Conservation (phyloP, 805 yeast genomes). For the Candida loeiensis region DNA sequence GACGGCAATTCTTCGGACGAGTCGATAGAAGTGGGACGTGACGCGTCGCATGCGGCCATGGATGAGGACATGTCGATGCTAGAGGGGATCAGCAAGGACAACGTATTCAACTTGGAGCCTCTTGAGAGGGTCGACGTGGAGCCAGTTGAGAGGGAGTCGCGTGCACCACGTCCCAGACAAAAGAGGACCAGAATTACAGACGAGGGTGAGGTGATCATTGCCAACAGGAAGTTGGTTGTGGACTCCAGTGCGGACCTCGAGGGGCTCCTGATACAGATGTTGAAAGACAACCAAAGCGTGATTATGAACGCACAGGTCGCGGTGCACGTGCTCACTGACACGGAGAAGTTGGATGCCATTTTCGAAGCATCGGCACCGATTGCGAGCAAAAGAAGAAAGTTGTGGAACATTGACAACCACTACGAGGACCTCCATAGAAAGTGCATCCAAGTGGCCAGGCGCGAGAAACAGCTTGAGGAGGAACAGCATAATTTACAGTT, state of each 20-base stretch:
- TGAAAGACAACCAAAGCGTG: slow-evolving; percentile 27
- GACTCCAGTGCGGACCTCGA: slow-evolving; percentile 45
- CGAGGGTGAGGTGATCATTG: slow-evolving; percentile 45
- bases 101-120: slow-evolving; percentile 20
- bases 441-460: slow-evolving; percentile 26
- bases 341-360: slow-evolving; percentile 33
- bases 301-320: slow-evolving; percentile 12
- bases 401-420: slow-evolving; percentile 30
- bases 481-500: slow-evolving; percentile 18
- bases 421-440: slow-evolving; percentile 23
- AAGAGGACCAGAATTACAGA: slow-evolving; percentile 34
- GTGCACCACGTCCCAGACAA: slow-evolving; percentile 25
- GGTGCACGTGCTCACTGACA: slow-evolving; percentile 18
- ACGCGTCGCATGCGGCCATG: slow-evolving; percentile 19
- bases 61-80: slow-evolving; percentile 25
- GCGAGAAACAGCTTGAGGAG: slow-evolving; percentile 18
- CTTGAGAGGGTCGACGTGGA: slow-evolving; percentile 8
- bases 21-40: slow-evolving; percentile 57
- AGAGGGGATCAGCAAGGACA: slow-evolving; percentile 14
- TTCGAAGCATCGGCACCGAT: slow-evolving; percentile 32
- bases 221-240: slow-evolving; percentile 42
- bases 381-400: slow-evolving; percentile 26
- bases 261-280: slow-evolving; percentile 37
- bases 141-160: slow-evolving; percentile 23
- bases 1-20: slow-evolving; percentile 36